Evolutionary conservation across 148 eudicot genomes (phyloP), one percentile per base, ranked within the genome.

Genomic region (Diospyros lotus): DNA sequence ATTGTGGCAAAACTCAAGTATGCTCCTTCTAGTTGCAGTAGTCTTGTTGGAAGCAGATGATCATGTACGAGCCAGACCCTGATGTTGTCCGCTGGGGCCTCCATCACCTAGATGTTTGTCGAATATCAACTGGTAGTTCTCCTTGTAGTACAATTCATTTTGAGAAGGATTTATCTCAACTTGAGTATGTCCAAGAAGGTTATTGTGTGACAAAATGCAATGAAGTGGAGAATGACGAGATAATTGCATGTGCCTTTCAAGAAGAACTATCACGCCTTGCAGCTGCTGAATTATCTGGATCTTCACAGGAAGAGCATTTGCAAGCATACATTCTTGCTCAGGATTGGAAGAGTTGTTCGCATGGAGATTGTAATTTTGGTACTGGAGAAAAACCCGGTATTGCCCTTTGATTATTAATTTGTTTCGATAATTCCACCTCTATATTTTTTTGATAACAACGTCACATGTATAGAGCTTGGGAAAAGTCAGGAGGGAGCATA

Each of bases 51-150:
- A 68, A 66, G 44, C 68, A 77, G 69, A 82, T 79, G 86, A 64
- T 70, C 40, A 65, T 52, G 63, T 69, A 73, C 51, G 81, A 84
- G 81, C 74, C 38, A 41, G 88, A 87, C 75, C 86, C 85, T 55
- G 88, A 84, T 81, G 81, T 84, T 66, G 73, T 82, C 18, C 76
- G 90, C 11, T 84, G 90, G 90, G 84, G 84, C 51, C 88, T 84
- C n/a, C 83, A 83, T 75, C 88, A 76, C 63, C 71, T 87, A 12
- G 88, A 84, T 73, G 77, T 78, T 67, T 80, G 86, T 64, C n/a
- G 73, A 1, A 58, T 79, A 9, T 62, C 75, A 12, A 76, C 65
- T 50, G 42, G 69, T 63, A 81, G 82, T 75, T 75, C 82, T 28
- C 84, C 81, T 39, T 50, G 70, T 68, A 81, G 58, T 44, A 28